Evolutionary conservation across 129 eudicot genomes (phyloP), one percentile per base, ranked within the genome.

Genomic region (Chrysanthemum seticuspe): DNA sequence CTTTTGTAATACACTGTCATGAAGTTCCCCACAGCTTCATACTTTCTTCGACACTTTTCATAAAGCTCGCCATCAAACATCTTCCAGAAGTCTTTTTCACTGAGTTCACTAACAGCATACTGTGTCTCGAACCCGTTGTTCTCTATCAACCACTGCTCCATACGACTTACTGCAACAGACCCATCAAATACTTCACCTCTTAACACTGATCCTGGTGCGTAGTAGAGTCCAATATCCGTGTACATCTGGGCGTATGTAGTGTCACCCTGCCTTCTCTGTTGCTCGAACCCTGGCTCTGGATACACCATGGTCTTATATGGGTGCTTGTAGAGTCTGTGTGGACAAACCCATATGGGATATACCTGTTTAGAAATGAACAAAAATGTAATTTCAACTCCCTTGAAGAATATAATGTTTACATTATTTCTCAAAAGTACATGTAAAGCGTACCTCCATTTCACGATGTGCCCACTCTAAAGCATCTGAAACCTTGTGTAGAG

Each of bases 261-360:
- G 66, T 93, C 98, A 5, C 98, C 98, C 56, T 85, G 92, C 69
- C 96, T 84, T 49, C 62, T 60, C 0, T 87, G 81, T 25, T 63
- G 82, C 81, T 89, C 97, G 36, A 90, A 93, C 72, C 97, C 98
- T 44, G 89, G 83, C 73, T 93, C 97, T 0, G 98, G 97, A 47
- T 87, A 86, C 58, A 93, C 78, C 96, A 93, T 90, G 54, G 96
- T 86, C 68, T 90, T 93, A 60, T 81, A 73, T 23, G 97, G 98
- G 51, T 84, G 84, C 85, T 88, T 87, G 83, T 80, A 93, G 21
- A 87, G 82, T 54, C 82, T 90, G 80, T 93, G 98, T 74, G 98
- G 98, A 81, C 97, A 93, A 64, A 93, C 83, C 97, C 97, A 93
- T 18, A 93, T 69, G n/a, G 98, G 98, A 72, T 89, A 93, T 11